Percentiles rank a stretch among this genome's conserved stretches.
Evolutionary conservation across 2,329 filamentous ascomycete genomes (phyloP).

Genomic region (Aaosphaeria pasadenensis): DNA sequence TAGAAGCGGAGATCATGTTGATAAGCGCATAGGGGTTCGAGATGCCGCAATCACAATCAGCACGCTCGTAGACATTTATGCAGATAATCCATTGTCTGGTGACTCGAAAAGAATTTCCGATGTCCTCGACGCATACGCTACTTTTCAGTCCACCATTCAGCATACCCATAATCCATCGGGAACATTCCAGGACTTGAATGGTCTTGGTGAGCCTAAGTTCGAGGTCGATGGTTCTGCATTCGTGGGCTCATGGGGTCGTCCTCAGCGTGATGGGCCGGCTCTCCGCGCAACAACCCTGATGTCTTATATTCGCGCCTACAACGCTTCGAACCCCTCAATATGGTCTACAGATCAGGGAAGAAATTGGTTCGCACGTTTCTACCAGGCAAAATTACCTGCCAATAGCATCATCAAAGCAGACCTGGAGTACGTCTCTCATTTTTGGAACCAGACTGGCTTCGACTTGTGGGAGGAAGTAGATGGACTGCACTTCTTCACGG

Average conservation of each 20-base stretch:
- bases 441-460: slow-evolving; percentile 42
- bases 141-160: slow-evolving; percentile 35
- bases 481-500: slow-evolving; percentile 42
- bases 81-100: slow-evolving; percentile 24
- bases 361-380: slow-evolving; percentile 34
- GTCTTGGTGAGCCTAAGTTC: slow-evolving; percentile 45
- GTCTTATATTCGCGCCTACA: slow-evolving; percentile 39
- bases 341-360: slow-evolving; percentile 25
- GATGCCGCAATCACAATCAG: slow-evolving; percentile 44
- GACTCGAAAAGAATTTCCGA: slow-evolving; percentile 23
- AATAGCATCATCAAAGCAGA: slow-evolving; percentile 44
- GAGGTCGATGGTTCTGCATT: slow-evolving; percentile 37
- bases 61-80: slow-evolving; percentile 40
- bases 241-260: slow-evolving; percentile 40
- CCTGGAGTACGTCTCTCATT: slow-evolving; percentile 43
- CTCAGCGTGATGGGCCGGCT: slow-evolving; percentile 45
- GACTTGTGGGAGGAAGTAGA: slow-evolving; percentile 48
- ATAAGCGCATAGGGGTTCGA: slow-evolving; percentile 36
- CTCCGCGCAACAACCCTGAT: slow-evolving; percentile 43
- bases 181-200: slow-evolving; percentile 26
- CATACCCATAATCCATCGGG: slow-evolving; percentile 39
- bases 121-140: slow-evolving; percentile 31
- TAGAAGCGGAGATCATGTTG: slow-evolving; percentile 1
- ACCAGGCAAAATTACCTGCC: slow-evolving; percentile 34
- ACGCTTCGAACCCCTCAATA: slow-evolving; percentile 36